Percentiles rank a stretch among this genome's conserved stretches.
phyloP scores from a whole-genome alignment of 106 monocot genomes.

The Acorus calamus region DNA sequence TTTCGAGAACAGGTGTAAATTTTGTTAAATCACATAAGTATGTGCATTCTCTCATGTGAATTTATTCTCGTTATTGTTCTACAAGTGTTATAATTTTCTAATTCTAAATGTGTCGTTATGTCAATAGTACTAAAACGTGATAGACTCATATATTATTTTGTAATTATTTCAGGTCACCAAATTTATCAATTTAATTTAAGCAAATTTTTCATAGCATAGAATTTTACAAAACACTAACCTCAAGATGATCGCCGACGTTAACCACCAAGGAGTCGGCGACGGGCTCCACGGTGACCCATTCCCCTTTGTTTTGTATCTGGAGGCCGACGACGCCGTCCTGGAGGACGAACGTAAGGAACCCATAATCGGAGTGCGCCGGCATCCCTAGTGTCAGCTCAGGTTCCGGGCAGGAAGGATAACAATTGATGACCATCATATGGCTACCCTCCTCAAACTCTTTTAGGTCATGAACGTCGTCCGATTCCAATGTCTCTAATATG shows the following conservation, averaged over 20 bases:
- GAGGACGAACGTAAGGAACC: slow-evolving; percentile 67
- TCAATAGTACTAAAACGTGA: no score
- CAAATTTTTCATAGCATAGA: neutral
- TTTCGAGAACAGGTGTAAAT: no score
- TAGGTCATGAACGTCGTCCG: slow-evolving; percentile 9
- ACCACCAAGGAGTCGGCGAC: slow-evolving; percentile 42
- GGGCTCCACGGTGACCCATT: slow-evolving; percentile 64
- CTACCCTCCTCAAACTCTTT: slow-evolving; percentile 44
- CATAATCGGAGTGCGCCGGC: slow-evolving; percentile 93
- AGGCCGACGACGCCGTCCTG: slow-evolving; percentile 69
- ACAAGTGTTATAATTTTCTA: no score
- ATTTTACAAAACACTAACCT: slow-evolving; percentile 23
- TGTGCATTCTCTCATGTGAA: no score
- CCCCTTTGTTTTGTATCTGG: slow-evolving; percentile 35
- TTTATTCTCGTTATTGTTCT: no score
- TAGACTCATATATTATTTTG: no score
- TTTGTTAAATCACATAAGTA: no score
- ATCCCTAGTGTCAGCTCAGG: slow-evolving; percentile 73
- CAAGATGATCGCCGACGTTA: slow-evolving; percentile 82
- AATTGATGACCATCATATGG: slow-evolving; percentile 66
- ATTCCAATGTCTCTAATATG: slow-evolving; percentile 42
- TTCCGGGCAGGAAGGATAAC: slow-evolving; percentile 65
- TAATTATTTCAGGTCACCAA: neutral
- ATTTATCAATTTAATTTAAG: neutral
- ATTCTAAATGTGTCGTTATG: no score